Base-by-base conservation (phyloP, 768 basidiomycete genomes). In the Trametes punicea region DNA sequence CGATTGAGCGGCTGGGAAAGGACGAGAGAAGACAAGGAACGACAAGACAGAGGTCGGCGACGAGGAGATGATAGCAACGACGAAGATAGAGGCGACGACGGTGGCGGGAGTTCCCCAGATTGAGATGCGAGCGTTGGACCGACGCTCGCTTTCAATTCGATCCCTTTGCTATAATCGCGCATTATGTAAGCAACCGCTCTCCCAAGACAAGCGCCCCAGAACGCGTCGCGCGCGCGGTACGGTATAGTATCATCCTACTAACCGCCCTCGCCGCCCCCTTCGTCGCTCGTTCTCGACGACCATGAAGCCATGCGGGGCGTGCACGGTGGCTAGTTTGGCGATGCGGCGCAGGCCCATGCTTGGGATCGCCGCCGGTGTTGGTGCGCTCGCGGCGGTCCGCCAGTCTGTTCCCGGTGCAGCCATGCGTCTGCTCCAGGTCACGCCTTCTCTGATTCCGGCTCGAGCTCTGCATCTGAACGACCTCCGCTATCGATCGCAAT, bases 401-500 rank as follows among this genome's bases (percentile, higher is more conserved):
- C 52, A 46, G 44, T 46, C 44, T 38, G 11, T 46, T 38, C 46
- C 47, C 13, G 31, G 53, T 18, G 58, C 53, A 50, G 58, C n/a
- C 52, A 55, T 55, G 53, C 58, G 49, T 21, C 15, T 33, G 48
- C 29, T 60, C 29, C 58, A 60, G 48, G 53, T 60, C 53, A 60
- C 53, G 58, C 58, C 48, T 16, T 45, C 44, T 38, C 48, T 51
- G 21, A 34, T 39, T 55, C 29, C 45, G 42, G 44, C 42, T 51
- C 29, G 29, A 34, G 38, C 27, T 45, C 38, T 46, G 33, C 31
- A 46, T 44, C 34, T 51, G 26, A 41, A 51, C 41, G 38, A 18
- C 48, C 49, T 49, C 25, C 53, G 44, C 48, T 48, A 67, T 65
- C 64, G 64, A 67, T 67, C 59, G 56, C 65, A 62, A 41, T 56